Evolutionary conservation across 2,329 filamentous ascomycete species (phyloP), one percentile per base, ranked within the genome.

Genomic region (Nothophaeocryptopus gaeumannii): DNA sequence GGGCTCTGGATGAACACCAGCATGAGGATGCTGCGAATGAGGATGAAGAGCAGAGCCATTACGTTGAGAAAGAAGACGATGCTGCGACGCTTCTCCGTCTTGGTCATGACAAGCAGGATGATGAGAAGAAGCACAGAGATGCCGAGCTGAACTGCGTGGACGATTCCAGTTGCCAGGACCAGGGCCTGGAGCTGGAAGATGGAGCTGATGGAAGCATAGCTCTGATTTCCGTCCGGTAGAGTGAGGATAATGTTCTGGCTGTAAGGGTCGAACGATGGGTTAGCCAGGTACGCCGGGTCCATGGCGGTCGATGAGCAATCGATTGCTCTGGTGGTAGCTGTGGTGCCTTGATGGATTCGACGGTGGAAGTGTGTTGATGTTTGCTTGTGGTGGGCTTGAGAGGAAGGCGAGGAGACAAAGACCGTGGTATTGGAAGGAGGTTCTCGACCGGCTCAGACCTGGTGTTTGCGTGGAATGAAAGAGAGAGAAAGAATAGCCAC

Each of bases 121-220:
- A 85, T 58, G 13, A 91, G 72, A 62, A 89, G 79, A 53, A 85
- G 70, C 50, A 84, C 56, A 39, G 80, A 81, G 16, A 85, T 81
- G 29, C 88, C 88, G 44, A 90, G 75, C 66, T 92, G 87, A 13
- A 78, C 71, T 45, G 80, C 84, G 65, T 85, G 88, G 69, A 83
- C 85, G 73, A 88, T 82, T 64, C 69, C 74, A 32, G 48, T 54
- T 12, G 55, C 48, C 50, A 74, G 67, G 51, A 73, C 73, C 63
- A 78, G 78, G 50, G 71, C 66, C 46, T 75, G 67, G 42, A 73
- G 74, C 3, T 54, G 46, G 57, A 81, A 67, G 34, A 85, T 51
- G 2, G 68, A 63, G 8, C 55, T 39, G 50, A 83, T 66, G 37
- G 65, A 58, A 34, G 77, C 61, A 0, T 64, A 56, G 53, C 79